A percentile compares a stretch with the other conserved stretches of the same genome.
phyloP scores from a whole-genome alignment of 2,329 filamentous ascomycete species.

The Sporothrix brunneoviolacea region DNA sequence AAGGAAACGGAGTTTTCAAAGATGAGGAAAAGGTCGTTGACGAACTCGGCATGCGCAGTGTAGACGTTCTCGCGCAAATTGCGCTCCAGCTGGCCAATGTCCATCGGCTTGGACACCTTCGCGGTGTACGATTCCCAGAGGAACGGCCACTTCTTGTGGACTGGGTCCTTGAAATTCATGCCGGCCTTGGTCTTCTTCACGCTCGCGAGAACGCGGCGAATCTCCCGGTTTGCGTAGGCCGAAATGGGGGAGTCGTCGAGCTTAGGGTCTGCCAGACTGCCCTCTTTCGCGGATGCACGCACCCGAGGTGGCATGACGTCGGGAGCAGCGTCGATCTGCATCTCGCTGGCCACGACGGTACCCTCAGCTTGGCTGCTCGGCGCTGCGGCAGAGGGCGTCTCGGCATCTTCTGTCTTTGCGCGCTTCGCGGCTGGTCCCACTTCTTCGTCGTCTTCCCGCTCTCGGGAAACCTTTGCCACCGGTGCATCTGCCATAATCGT shows the following conservation, averaged over 20 bases:
- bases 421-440: slow-evolving; percentile 71
- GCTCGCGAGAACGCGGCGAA: slow-evolving; percentile 60
- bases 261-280: slow-evolving; percentile 36
- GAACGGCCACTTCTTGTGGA: slow-evolving; percentile 65
- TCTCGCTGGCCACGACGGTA: slow-evolving; percentile 7
- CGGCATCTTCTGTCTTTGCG: slow-evolving; percentile 53
- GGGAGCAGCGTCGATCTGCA: slow-evolving; percentile 22
- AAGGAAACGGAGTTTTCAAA: slow-evolving; percentile 72
- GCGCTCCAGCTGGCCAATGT: slow-evolving; percentile 73
- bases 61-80: slow-evolving; percentile 69
- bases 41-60: slow-evolving; percentile 61
- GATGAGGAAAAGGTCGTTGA: slow-evolving; percentile 68
- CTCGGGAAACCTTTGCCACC: slow-evolving; percentile 59
- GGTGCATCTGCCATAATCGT: slow-evolving; percentile 38
- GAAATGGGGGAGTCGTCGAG: slow-evolving; percentile 48
- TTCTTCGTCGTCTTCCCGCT: slow-evolving; percentile 66
- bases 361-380: slow-evolving; percentile 16
- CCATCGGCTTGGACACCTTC: slow-evolving; percentile 70
- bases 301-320: slow-evolving; percentile 21
- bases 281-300: slow-evolving; percentile 28
- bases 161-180: slow-evolving; percentile 67
- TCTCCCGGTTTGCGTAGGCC: slow-evolving; percentile 51
- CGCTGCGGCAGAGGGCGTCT: neutral
- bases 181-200: slow-evolving; percentile 85
- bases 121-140: slow-evolving; percentile 69